These are phyloP conservation scores for Parastagonospora nodorum DNA, from an alignment of 2,329 filamentous ascomycete genomes.

Conservation along the genomic window DNA sequence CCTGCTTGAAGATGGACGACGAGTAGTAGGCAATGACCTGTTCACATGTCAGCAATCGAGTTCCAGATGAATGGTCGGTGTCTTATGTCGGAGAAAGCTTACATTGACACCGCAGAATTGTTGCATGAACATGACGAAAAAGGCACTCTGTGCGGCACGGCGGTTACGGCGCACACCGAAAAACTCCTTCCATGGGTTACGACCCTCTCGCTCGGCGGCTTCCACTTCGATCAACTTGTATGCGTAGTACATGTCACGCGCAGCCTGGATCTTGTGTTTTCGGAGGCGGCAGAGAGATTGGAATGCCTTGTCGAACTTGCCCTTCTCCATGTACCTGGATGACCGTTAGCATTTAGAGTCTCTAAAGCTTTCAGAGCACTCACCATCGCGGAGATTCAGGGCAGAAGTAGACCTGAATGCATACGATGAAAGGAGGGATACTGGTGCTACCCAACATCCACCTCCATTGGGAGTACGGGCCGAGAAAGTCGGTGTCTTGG, in stretches of 20 bases:
- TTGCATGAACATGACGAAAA: constrained; percentile 46
- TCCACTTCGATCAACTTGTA: constrained; percentile 44
- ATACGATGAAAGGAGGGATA: constrained; percentile 38
- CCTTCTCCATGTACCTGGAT: constrained; percentile 39
- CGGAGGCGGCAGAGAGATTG: constrained; percentile 57
- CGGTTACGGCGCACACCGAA: constrained; percentile 41
- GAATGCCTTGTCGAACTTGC: constrained; percentile 41
- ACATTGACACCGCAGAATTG: constrained; percentile 31
- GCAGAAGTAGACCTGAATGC: constrained; percentile 37
- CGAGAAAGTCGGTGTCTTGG: constrained; percentile 30
- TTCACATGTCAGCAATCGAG: constrained; percentile 15
- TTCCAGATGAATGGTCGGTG: too few species aligned
- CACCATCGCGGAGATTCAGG: constrained; percentile 38
- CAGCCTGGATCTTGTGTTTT: constrained; percentile 58
- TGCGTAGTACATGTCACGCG: constrained; percentile 61
- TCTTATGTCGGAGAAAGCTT: background rate
- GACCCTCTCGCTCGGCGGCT: constrained; percentile 40
- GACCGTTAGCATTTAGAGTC: background rate
- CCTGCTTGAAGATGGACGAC: constrained; percentile 37
- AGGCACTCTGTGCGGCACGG: constrained; percentile 38
- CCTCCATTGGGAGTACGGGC: constrained; percentile 35
- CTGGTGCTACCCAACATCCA: constrained; percentile 41
- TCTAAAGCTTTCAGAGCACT: background rate
- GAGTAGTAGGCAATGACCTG: constrained; percentile 34
- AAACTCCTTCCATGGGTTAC: constrained; percentile 39